phyloP scores from a whole-genome alignment of 768 basidiomycete species.

The Trametes coccinea region DNA sequence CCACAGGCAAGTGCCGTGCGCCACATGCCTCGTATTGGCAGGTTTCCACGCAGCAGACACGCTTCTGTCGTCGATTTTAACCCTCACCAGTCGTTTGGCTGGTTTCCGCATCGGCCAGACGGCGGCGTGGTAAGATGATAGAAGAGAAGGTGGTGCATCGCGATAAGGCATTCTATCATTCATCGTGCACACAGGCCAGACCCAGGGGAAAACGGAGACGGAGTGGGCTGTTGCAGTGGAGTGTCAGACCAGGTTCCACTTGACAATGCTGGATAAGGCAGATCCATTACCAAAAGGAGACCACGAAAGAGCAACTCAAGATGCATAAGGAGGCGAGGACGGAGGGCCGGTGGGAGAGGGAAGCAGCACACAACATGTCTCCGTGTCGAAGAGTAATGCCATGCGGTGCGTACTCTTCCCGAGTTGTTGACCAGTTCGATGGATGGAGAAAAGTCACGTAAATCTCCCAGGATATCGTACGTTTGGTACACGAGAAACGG shows the following conservation, averaged over 20 bases:
- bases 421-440: constrained; percentile 5
- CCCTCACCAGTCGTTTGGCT: neutral
- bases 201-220: neutral
- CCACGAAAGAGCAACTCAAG: neutral
- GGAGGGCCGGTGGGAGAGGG: constrained; percentile 3
- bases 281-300: constrained; percentile 11
- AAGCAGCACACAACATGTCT: neutral
- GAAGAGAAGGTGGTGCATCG: neutral
- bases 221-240: too few relatives aligned
- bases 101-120: neutral
- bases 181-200: neutral
- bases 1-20: neutral
- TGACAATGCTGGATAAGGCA: constrained; percentile 2
- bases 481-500: constrained; percentile 3
- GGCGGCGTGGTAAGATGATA: constrained; percentile 2
- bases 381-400: neutral
- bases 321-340: constrained; percentile 14
- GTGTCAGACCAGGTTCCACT: neutral
- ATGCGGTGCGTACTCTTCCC: constrained; percentile 4
- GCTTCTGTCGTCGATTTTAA: constrained; percentile 3
- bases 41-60: constrained; percentile 6
- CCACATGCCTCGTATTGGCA: neutral
- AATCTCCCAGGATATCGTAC: constrained; percentile 16
- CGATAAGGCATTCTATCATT: constrained; percentile 8
- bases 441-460: constrained; percentile 1